A percentile compares a stretch with the other conserved stretches of the same genome.
Evolutionary conservation across 1,139 yeast species (phyloP).

Genomic region (Kurtzmaniella quercitrusa): DNA sequence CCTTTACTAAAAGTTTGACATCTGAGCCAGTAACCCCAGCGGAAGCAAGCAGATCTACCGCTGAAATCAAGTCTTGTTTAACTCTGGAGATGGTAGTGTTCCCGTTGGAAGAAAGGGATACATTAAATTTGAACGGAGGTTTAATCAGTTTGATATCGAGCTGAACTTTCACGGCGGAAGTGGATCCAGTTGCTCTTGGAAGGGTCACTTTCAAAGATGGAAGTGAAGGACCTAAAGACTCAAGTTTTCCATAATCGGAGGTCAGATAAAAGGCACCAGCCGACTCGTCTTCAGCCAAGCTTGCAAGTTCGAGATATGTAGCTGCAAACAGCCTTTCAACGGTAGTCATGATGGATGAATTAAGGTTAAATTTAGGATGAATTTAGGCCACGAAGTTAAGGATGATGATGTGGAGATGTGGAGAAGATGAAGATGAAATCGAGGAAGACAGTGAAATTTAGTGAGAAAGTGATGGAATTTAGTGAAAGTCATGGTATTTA

Average conservation of each 20-base stretch:
- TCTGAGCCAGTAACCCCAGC: slow-evolving; percentile 25
- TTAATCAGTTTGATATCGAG: slow-evolving; percentile 38
- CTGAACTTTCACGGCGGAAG: slow-evolving; percentile 7
- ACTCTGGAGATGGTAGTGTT: slow-evolving; percentile 30
- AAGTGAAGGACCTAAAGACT: slow-evolving; percentile 40
- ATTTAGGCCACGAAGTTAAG: too few species aligned
- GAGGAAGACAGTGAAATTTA: too few species aligned
- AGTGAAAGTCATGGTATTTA: too few species aligned
- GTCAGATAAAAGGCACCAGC: slow-evolving; percentile 27
- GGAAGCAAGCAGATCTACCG: slow-evolving; percentile 18
- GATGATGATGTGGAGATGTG: too few species aligned
- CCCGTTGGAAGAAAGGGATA: slow-evolving; percentile 21
- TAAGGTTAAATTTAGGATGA: too few species aligned
- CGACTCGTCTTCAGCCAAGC: slow-evolving; percentile 21
- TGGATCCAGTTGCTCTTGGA: slow-evolving; percentile 16
- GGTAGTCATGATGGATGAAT: slow-evolving; percentile 1
- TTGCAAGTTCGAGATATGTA: slow-evolving; percentile 32
- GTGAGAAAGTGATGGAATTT: too few species aligned
- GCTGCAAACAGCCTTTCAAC: slow-evolving; percentile 24
- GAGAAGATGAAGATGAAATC: too few species aligned
- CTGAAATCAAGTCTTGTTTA: slow-evolving; percentile 27
- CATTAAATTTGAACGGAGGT: slow-evolving; percentile 39
- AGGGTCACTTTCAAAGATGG: slow-evolving; percentile 27
- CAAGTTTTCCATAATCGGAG: slow-evolving; percentile 27
- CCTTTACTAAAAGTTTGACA: slow-evolving; percentile 38